A percentile compares a stretch with the other conserved stretches of the same genome.
These are phyloP conservation scores for Acorus gramineus DNA, from an alignment of 106 monocot genomes.

Conservation along the genomic window DNA sequence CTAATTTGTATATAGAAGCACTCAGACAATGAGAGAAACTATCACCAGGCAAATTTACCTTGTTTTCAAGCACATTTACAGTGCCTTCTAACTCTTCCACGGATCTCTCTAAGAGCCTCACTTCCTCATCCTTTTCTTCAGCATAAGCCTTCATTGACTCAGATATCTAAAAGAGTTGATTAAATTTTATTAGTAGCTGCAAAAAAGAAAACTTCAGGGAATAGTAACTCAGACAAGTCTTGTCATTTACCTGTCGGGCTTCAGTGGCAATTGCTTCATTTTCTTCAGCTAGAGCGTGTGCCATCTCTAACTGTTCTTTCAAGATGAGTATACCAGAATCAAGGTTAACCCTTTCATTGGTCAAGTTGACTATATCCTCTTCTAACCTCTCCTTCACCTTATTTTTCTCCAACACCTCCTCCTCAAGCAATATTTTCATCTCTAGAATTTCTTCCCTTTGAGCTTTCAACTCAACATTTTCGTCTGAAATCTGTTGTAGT, in stretches of 20 bases:
- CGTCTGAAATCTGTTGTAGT: conserved; percentile 22
- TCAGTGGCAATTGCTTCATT: conserved; percentile 81
- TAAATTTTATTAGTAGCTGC: too few species aligned
- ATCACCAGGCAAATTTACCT: conserved; percentile 23
- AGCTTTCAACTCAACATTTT: conserved; percentile 43
- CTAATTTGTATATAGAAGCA: background rate
- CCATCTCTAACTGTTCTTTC: conserved; percentile 64
- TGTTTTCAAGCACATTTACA: conserved; percentile 71
- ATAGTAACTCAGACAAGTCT: conserved; percentile 1
- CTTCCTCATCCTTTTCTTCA: conserved; percentile 82
- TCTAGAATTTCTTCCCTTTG: conserved; percentile 20
- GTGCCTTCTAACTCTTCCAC: conserved; percentile 88
- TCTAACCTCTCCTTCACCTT: conserved; percentile 32
- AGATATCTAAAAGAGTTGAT: conserved; percentile 37
- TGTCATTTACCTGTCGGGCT: conserved; percentile 45
- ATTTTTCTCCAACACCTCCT: conserved; percentile 33
- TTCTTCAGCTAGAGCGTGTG: conserved; percentile 70
- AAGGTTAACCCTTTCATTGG: conserved; percentile 31
- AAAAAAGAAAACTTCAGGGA: background rate
- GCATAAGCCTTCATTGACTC: conserved; percentile 51
- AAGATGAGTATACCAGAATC: conserved; percentile 26
- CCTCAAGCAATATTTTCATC: conserved; percentile 23
- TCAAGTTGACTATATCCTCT: conserved; percentile 26
- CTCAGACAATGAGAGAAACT: too few species aligned
- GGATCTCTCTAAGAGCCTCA: conserved; percentile 78